A percentile compares a stretch with the other conserved stretches of the same genome.
phyloP scores from a whole-genome alignment of 225 moss, liverwort and hornwort genomes.

The Lunularia cruciata region DNA sequence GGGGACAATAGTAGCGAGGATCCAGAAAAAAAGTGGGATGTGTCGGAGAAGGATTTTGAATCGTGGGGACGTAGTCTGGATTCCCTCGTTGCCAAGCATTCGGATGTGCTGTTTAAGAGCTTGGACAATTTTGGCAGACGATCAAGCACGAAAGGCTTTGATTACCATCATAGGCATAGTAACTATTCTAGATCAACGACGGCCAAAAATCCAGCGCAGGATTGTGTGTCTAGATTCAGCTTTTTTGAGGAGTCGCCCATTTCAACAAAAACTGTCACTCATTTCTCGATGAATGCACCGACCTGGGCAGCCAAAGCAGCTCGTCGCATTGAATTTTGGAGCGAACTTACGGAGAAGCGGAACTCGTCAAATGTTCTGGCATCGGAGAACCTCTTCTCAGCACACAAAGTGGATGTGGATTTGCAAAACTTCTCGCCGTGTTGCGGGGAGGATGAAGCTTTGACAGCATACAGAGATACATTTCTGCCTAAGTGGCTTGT shows the following conservation, averaged over 20 bases:
- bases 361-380: conserved; percentile 37
- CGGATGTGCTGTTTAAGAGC: conserved; percentile 59
- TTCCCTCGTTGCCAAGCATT: conserved; percentile 60
- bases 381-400: conserved; percentile 52
- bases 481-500: conserved; percentile 63
- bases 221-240: conserved; percentile 54
- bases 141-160: conserved; percentile 33
- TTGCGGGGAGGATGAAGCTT: conserved; percentile 41
- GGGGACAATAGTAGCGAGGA: conserved; percentile 46
- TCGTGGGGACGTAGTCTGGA: conserved; percentile 91
- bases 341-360: conserved; percentile 73
- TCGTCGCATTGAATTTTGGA: conserved; percentile 93
- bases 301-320: conserved; percentile 85
- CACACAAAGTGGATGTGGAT: conserved; percentile 60
- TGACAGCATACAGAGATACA: conserved; percentile 35
- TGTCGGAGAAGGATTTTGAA: conserved; percentile 54
- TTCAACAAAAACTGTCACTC: conserved; percentile 52
- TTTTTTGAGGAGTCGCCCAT: conserved; percentile 69
- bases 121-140: conserved; percentile 60
- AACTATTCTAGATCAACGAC: conserved; percentile 39
- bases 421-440: conserved; percentile 37
- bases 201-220: conserved; percentile 46
- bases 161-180: conserved; percentile 12
- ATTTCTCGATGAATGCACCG: conserved; percentile 69
- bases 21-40: conserved; percentile 53